These are phyloP conservation scores for Dovyalis caffra DNA, from an alignment of 345 rosid species.

Conservation along the genomic window DNA sequence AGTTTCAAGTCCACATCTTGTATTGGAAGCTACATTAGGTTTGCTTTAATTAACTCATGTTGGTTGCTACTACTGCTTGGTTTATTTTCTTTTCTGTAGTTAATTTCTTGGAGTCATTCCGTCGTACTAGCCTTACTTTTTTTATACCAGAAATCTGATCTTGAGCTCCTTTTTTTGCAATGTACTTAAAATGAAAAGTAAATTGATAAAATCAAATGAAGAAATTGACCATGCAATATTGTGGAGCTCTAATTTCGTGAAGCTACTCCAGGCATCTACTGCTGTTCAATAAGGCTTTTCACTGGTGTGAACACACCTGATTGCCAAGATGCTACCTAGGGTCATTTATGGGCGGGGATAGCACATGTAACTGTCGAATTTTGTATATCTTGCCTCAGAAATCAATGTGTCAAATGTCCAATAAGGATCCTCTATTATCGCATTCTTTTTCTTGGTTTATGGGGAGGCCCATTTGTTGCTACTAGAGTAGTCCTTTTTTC, in stretches of 20 bases:
- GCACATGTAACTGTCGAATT: no score
- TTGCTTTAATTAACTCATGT: constrained; percentile 8
- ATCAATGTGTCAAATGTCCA: background rate
- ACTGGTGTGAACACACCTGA: background rate
- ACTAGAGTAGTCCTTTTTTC: background rate
- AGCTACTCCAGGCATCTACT: background rate
- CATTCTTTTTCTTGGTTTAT: background rate
- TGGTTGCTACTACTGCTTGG: background rate
- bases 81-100: constrained; percentile 1
- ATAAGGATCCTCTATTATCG: background rate
- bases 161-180: background rate
- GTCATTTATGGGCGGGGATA: background rate
- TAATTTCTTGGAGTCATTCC: background rate
- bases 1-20: constrained; percentile 71
- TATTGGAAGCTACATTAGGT: constrained; percentile 89
- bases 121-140: background rate
- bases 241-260: background rate
- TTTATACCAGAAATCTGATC: background rate
- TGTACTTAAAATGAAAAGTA: background rate
- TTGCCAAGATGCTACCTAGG: background rate
- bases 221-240: background rate
- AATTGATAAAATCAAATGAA: background rate
- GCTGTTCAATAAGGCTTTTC: background rate
- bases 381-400: background rate
- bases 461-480: background rate